Conservation (phyloP, 176 grass and related monocot species). For the Aegilops umbellulata region DNA sequence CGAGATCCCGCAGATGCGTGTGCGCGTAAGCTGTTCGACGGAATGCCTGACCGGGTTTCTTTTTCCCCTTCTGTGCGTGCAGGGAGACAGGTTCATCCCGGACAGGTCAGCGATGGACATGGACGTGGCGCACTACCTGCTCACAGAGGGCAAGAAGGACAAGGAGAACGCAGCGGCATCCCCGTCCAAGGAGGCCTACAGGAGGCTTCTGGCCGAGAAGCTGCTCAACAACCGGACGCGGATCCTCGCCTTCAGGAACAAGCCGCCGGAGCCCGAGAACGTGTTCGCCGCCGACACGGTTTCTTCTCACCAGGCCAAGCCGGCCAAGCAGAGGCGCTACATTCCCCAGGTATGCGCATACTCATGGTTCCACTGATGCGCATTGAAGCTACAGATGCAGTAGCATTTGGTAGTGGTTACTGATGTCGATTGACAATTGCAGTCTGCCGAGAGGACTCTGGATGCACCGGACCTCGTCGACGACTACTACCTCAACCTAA, state of each 20-base stretch:
- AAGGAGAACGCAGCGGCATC: constrained; percentile 10
- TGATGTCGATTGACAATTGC: not conserved
- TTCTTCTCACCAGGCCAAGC: constrained; percentile 43
- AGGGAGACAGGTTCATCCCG: constrained; percentile 69
- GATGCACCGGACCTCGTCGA: no score
- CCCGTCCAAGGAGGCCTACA: constrained; percentile 58
- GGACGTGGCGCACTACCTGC: constrained; percentile 65
- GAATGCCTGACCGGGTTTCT: not conserved
- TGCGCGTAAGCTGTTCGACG: no score
- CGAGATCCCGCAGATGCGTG: no score
- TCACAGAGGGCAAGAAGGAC: constrained; percentile 21
- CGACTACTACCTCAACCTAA: no score
- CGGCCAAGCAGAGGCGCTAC: constrained; percentile 49
- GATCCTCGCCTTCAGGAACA: constrained; percentile 72
- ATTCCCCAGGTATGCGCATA: constrained; percentile 51
- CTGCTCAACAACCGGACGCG: constrained; percentile 64
- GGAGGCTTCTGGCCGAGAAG: constrained; percentile 69
- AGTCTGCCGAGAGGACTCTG: no score
- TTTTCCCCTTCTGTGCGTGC: not conserved
- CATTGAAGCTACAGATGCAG: not conserved
- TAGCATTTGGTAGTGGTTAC: not conserved
- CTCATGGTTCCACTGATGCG: not conserved
- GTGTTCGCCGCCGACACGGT: constrained; percentile 11
- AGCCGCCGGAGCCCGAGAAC: constrained; percentile 52
- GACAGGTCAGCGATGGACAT: constrained; percentile 62